Evolutionary conservation across 768 basidiomycete genomes (phyloP), one percentile per base, ranked within the genome.

Genomic region (Lactifluus pinguis): DNA sequence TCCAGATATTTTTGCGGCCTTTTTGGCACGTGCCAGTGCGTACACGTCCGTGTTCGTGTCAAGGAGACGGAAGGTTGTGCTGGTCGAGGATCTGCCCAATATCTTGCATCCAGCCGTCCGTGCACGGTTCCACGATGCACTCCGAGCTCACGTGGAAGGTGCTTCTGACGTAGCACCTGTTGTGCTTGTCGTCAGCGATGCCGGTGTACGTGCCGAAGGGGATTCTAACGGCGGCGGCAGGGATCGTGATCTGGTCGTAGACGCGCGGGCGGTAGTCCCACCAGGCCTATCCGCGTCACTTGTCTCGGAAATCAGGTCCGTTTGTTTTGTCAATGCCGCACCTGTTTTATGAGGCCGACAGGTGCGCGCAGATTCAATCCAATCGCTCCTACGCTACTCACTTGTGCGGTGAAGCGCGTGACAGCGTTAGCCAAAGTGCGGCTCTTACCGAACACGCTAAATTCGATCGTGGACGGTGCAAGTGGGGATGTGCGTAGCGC

Each of bases 401-500:
- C 79, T 45, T 88, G 85, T 68, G 92, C 92, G 0, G 76, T 99
- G 1, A 83, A 86, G 67, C 67, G 76, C 15, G 70, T 93, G 63
- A 68, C 86, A 39, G 68, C 64, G 9, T 49, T 60, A 19, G 36
- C 49, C 15, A 68, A 71, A 3, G 68, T 70, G 13, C 72, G 73
- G 6, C 85, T 84, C 0, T 76, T 85, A 0, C 84, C 83, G 58
- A 87, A 88, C 6, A 79, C 83, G 1, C 68, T 97, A 0, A 87
- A 95, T 55, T 72, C 85, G 19, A 80, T 98, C 61, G 81, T 94
- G 5, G 83, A 85, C 53, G 82, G 88, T 2, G 80, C 89, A 3
- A 88, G 89, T 68, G 97, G 97, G 0, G 97, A 99, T 69, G 89
- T 99, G 41, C 79, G 97, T 47, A 90, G 89, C 59, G 95, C 95